Evolutionary conservation across 2,329 filamentous ascomycete species (phyloP).

Genomic region (Pseudofabraea citricarpa): DNA sequence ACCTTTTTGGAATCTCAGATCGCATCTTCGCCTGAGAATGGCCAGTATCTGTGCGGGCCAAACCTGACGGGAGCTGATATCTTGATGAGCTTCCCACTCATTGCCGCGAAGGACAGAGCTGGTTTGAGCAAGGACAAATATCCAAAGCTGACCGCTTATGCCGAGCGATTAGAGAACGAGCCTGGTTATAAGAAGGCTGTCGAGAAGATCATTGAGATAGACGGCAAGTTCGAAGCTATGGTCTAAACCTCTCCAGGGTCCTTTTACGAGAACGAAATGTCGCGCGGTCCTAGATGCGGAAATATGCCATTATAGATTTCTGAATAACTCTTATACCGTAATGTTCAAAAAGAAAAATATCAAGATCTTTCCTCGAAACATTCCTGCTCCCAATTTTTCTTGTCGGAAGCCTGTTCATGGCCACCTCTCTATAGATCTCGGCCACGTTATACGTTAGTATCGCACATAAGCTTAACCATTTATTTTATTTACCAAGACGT

Average conservation of each 20-base stretch:
- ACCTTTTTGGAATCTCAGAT: conserved; percentile 46
- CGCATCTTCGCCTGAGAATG: conserved; percentile 37
- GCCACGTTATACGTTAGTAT: no score
- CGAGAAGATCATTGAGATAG: conserved; percentile 41
- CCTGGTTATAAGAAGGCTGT: conserved; percentile 39
- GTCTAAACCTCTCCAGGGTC: neutral
- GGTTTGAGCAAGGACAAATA: conserved; percentile 35
- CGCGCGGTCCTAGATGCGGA: neutral
- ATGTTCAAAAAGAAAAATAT: no score
- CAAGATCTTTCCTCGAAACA: no score
- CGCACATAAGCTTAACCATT: no score
- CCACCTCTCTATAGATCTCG: no score
- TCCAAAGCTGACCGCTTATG: conserved; percentile 41
- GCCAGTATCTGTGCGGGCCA: conserved; percentile 44
- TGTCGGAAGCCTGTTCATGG: no score
- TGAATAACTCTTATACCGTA: no score
- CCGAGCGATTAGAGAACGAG: conserved; percentile 37
- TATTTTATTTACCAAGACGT: no score
- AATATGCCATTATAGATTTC: no score
- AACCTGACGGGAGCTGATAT: conserved; percentile 47
- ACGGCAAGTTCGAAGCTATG: conserved; percentile 25
- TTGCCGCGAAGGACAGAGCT: conserved; percentile 33
- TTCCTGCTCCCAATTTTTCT: no score
- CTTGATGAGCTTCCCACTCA: conserved; percentile 45
- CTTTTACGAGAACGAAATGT: neutral